Evolutionary conservation across 2,329 filamentous ascomycete genomes (phyloP), one percentile per base, ranked within the genome.

Genomic region (Aspergillus ibericus): DNA sequence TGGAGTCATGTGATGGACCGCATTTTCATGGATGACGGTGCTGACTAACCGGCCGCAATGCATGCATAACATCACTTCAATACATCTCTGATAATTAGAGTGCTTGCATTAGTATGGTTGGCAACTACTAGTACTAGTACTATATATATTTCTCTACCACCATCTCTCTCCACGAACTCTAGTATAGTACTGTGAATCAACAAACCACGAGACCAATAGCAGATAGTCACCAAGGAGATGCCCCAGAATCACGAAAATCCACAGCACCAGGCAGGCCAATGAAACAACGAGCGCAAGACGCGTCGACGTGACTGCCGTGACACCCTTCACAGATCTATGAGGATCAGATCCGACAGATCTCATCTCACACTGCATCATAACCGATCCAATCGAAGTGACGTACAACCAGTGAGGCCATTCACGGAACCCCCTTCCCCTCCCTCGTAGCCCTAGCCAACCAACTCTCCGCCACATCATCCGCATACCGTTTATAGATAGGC

Each of bases 401-500:
- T 22, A 22, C 7, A 15, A 5, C 2, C 16, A 42, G 10, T 5
- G 18, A 13, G 8, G 9, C 22, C 27, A 53, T 36, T 80, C 70
- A 88, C 4, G 89, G 88, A 57, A 92, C 80, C 10, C 79, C 82
- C 56, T 79, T 81, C 0, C 89, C 88, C 59, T 82, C 79, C 64
- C 89, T 80, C 3, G 83, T 88, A 13, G 86, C 85, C 73, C 86
- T 82, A 1, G 80, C 86, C 18, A 88, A 80, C 67, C 85, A 77
- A 18, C 84, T 86, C 66, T 85, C 80, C 15, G 86, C 87, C 20
- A 80, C 83, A 68, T 89, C 84, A 52, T 89, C 85, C 0, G 86
- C 86, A 76, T 89, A 89, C 59, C 85, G 74, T 72, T 82, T 81
- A 72, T 92, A 93, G 15, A 89, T 87, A 9, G 83, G 81, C 60